A percentile compares a stretch with the other conserved stretches of the same genome.
Evolutionary conservation across 1,139 yeast species (phyloP).

Genomic region (Maudiozyma humilis): DNA sequence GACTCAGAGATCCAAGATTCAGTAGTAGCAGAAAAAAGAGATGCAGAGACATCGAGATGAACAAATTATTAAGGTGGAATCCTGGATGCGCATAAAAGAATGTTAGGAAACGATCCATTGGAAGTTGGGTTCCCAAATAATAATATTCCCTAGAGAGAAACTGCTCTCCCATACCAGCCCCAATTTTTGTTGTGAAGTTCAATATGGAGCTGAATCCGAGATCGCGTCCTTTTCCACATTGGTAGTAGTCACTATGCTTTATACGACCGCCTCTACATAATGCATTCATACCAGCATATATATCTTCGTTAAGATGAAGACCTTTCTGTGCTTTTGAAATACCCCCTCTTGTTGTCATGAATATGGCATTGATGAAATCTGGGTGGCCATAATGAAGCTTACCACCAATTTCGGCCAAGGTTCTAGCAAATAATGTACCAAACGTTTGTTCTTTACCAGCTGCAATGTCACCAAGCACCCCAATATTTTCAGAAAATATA

Average conservation of each 20-base stretch:
- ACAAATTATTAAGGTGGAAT: slow-evolving; percentile 73
- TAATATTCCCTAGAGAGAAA: slow-evolving; percentile 76
- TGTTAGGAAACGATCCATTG: slow-evolving; percentile 71
- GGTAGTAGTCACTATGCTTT: slow-evolving; percentile 80
- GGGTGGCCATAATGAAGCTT: slow-evolving; percentile 91
- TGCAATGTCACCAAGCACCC: slow-evolving; percentile 83
- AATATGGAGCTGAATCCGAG: slow-evolving; percentile 78
- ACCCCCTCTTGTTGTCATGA: slow-evolving; percentile 88
- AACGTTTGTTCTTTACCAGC: slow-evolving; percentile 92
- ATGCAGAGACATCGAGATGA: slow-evolving; percentile 68
- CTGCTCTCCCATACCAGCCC: slow-evolving; percentile 95
- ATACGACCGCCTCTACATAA: slow-evolving; percentile 75
- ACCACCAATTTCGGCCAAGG: slow-evolving; percentile 79
- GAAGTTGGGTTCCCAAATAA: slow-evolving; percentile 69
- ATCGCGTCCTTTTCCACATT: slow-evolving; percentile 89
- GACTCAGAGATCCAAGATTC: slow-evolving; percentile 57
- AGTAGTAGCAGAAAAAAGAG: slow-evolving; percentile 59
- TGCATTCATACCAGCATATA: slow-evolving; percentile 86
- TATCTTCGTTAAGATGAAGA: slow-evolving; percentile 79
- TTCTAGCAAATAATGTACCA: slow-evolving; percentile 82
- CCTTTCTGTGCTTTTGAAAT: slow-evolving; percentile 85
- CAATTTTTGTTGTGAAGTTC: slow-evolving; percentile 80
- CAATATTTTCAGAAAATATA: slow-evolving; percentile 78
- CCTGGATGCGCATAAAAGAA: slow-evolving; percentile 92
- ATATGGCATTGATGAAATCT: slow-evolving; percentile 73